Evolutionary conservation across 2,329 filamentous ascomycete genomes (phyloP).

Genomic region (Venturiaceae sp.): DNA sequence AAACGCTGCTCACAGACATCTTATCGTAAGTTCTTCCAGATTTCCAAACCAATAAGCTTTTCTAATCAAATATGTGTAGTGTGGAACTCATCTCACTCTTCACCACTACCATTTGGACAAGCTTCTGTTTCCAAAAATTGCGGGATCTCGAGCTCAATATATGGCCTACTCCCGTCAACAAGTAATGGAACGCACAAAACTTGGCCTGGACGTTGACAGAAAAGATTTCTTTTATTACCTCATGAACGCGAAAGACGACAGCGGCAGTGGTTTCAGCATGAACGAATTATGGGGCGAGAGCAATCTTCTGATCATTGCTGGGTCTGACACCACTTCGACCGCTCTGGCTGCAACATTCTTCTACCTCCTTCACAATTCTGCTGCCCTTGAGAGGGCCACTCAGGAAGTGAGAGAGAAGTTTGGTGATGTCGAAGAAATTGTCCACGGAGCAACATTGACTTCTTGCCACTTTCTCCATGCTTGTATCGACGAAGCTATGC

Average conservation of each 20-base stretch:
- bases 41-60: background rate
- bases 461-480: conserved; percentile 24
- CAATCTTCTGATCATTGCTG: conserved; percentile 39
- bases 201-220: conserved; percentile 27
- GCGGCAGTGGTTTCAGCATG: conserved; percentile 31
- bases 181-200: conserved; percentile 30
- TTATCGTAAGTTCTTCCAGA: conserved; percentile 23
- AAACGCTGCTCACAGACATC: conserved; percentile 34
- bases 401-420: conserved; percentile 24
- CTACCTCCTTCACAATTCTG: conserved; percentile 32
- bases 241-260: conserved; percentile 34
- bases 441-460: conserved; percentile 22
- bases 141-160: conserved; percentile 28
- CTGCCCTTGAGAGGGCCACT: conserved; percentile 20
- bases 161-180: conserved; percentile 34
- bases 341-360: conserved; percentile 31
- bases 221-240: conserved; percentile 41
- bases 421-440: conserved; percentile 26
- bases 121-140: conserved; percentile 33
- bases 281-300: conserved; percentile 40
- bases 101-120: conserved; percentile 33
- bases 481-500: conserved; percentile 31
- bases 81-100: conserved; percentile 32
- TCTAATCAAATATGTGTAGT: conserved; percentile 16
- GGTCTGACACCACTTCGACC: conserved; percentile 34